Evolutionary conservation across 805 yeast species (phyloP).

Genomic region (Candida odintsovae): DNA sequence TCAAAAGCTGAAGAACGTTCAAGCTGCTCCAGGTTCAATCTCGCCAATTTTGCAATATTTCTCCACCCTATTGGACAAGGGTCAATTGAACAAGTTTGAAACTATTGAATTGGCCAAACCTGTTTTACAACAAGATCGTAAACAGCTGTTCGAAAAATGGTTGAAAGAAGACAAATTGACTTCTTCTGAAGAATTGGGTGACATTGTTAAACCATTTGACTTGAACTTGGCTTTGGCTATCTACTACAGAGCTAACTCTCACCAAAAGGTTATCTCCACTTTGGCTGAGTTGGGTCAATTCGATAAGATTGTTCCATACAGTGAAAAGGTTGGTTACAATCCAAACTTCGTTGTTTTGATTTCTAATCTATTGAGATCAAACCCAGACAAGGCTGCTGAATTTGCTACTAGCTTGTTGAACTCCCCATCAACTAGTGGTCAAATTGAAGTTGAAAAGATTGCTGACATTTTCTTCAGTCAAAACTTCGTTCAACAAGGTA

Average conservation of each 20-base stretch:
- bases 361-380: constrained; percentile 84
- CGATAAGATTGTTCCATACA: constrained; percentile 91
- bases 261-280: constrained; percentile 84
- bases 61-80: constrained; percentile 86
- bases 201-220: constrained; percentile 85
- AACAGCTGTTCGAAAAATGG: constrained; percentile 93
- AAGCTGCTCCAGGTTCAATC: constrained; percentile 89
- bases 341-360: constrained; percentile 89
- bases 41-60: constrained; percentile 93
- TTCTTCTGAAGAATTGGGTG: constrained; percentile 96
- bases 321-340: constrained; percentile 79
- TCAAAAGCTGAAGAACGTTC: constrained; percentile 82
- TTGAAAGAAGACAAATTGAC: constrained; percentile 91
- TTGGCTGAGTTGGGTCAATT: constrained; percentile 95
- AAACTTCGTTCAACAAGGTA: constrained; percentile 94
- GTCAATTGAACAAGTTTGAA: constrained; percentile 87
- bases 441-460: constrained; percentile 74
- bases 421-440: constrained; percentile 49
- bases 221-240: constrained; percentile 84
- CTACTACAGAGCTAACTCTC: constrained; percentile 75
- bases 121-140: constrained; percentile 90
- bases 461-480: constrained; percentile 94
- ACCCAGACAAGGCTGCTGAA: constrained; percentile 98
- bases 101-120: constrained; percentile 94
- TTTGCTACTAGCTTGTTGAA: constrained; percentile 83